Conservation (phyloP, 495 filamentous ascomycete genomes). For the Parathielavia appendiculata region DNA sequence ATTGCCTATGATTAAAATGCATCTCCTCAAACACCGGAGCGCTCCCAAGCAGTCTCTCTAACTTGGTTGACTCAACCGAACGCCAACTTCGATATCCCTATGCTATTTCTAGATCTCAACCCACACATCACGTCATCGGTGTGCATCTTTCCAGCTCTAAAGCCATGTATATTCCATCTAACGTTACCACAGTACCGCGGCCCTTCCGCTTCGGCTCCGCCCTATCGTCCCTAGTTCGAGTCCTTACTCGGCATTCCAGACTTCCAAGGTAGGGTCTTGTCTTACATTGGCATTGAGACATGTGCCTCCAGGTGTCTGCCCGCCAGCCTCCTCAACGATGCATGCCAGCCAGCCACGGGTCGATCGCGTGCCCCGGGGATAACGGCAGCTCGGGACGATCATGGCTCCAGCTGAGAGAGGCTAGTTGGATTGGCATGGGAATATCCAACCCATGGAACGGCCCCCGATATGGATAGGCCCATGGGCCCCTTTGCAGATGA, state of each 20-base stretch:
- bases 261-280: constrained; percentile 1
- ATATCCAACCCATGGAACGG: not conserved
- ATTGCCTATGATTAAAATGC: constrained; percentile 3
- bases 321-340: not conserved
- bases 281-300: not conserved
- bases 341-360: constrained; percentile 8
- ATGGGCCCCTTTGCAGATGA: not conserved
- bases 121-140: too few species aligned
- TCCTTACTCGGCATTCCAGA: not conserved
- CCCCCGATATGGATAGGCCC: not conserved
- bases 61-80: too few species aligned
- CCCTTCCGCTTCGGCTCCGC: not conserved
- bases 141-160: not conserved
- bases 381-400: not conserved
- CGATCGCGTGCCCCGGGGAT: not conserved
- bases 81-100: not conserved
- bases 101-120: not conserved
- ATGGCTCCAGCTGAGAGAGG: not conserved
- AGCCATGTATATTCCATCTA: not conserved
- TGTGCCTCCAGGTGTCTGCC: not conserved
- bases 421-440: not conserved
- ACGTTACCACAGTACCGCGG: not conserved
- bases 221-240: not conserved
- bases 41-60: not conserved
- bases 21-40: not conserved